Percentiles rank a stretch among this genome's conserved stretches.
Evolutionary conservation across 768 basidiomycete species (phyloP).

Genomic region (Lactifluus subvellereus): DNA sequence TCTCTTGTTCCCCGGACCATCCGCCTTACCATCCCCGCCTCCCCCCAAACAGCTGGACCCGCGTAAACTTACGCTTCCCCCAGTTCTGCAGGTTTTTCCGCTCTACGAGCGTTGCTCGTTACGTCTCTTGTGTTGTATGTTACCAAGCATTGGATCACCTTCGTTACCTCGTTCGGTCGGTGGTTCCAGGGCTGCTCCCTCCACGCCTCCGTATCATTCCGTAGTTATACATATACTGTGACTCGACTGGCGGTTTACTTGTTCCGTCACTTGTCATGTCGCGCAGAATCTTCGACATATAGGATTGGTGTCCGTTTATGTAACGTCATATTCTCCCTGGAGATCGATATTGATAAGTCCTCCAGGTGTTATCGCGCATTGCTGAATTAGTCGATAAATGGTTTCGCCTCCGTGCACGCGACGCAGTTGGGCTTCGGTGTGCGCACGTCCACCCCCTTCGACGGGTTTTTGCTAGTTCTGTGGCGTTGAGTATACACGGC

Average conservation of each 20-base stretch:
- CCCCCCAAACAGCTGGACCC: background rate
- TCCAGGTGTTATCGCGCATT: too few species aligned
- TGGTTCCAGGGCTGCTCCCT: background rate
- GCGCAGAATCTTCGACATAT: too few species aligned
- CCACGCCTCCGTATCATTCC: background rate
- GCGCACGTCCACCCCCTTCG: too few species aligned
- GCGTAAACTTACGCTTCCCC: background rate
- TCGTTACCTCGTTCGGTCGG: background rate
- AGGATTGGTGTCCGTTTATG: too few species aligned
- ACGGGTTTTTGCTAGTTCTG: too few species aligned
- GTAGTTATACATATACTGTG: slow-evolving; percentile 20
- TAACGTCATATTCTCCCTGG: too few species aligned
- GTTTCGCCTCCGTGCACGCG: too few species aligned
- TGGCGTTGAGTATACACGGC: too few species aligned
- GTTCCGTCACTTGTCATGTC: slow-evolving; percentile 13
- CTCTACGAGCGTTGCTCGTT: background rate
- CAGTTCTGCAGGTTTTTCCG: background rate
- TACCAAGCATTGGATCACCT: background rate
- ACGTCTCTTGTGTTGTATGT: slow-evolving; percentile 1
- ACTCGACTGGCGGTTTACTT: background rate
- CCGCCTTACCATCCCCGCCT: background rate
- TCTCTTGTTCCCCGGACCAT: background rate
- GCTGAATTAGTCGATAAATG: too few species aligned
- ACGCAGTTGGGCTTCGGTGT: too few species aligned
- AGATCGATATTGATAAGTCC: too few species aligned